phyloP scores from a whole-genome alignment of 495 filamentous ascomycete species.

The Pseudevernia furfuracea region DNA sequence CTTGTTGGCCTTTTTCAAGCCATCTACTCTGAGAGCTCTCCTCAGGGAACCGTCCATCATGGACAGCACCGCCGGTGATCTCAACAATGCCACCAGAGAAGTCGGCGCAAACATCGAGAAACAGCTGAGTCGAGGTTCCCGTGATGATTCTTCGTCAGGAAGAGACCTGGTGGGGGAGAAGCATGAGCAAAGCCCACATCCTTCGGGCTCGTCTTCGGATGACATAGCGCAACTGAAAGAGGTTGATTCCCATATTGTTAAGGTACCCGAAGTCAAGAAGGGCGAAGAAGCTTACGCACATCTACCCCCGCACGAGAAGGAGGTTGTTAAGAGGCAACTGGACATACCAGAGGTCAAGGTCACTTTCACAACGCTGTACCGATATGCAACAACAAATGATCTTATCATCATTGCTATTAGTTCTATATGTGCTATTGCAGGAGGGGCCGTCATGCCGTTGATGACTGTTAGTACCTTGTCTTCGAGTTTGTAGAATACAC shows the following conservation, averaged over 20 bases:
- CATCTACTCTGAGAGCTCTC: neutral
- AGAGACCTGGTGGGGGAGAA: conserved; percentile 15
- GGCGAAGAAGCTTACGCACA: conserved; percentile 37
- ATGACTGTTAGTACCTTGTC: conserved; percentile 58
- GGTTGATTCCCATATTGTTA: conserved; percentile 25
- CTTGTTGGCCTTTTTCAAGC: neutral
- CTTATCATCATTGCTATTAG: conserved; percentile 61
- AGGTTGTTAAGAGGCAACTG: conserved; percentile 64
- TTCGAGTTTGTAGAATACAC: neutral
- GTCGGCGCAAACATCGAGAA: conserved; percentile 19
- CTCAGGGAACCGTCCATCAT: conserved; percentile 5
- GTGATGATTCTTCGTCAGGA: neutral
- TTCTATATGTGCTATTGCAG: conserved; percentile 61
- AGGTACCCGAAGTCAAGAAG: conserved; percentile 23
- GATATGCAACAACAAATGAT: conserved; percentile 73
- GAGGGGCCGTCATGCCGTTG: conserved; percentile 72
- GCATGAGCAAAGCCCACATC: conserved; percentile 15
- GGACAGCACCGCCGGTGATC: conserved; percentile 25
- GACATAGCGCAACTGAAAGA: conserved; percentile 19
- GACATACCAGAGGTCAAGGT: conserved; percentile 58
- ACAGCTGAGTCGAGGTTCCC: conserved; percentile 5
- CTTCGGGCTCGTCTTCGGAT: conserved; percentile 23
- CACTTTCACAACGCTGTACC: conserved; percentile 60
- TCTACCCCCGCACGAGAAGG: conserved; percentile 55
- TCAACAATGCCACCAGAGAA: conserved; percentile 23